Conservation (phyloP, 1,139 yeast species). For the Yamadazyma oceani region DNA sequence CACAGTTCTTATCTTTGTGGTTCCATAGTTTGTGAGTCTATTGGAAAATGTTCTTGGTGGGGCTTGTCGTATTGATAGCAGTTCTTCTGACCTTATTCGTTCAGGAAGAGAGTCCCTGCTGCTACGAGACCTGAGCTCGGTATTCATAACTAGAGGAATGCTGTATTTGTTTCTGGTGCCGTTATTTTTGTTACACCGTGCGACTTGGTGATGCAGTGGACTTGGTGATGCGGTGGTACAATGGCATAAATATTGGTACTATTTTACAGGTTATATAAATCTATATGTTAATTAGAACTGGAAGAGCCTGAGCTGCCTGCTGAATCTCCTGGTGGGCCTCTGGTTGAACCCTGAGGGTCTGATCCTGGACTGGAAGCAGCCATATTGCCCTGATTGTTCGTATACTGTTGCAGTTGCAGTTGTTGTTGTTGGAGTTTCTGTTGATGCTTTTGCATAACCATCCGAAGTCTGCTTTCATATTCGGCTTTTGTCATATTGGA, state of each 20-base stretch:
- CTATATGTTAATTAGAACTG: background rate
- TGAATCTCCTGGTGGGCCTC: slow-evolving; percentile 4
- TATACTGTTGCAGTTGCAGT: slow-evolving; percentile 1
- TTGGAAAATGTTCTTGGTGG: background rate
- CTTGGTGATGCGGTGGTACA: background rate
- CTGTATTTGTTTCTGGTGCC: no score
- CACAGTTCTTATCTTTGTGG: background rate
- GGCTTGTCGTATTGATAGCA: background rate
- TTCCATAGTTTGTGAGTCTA: background rate
- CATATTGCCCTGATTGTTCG: no score
- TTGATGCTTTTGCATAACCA: slow-evolving; percentile 28
- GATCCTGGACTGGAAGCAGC: no score
- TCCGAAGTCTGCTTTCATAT: slow-evolving; percentile 29
- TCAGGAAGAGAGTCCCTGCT: no score
- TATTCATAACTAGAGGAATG: no score
- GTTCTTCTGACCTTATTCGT: background rate
- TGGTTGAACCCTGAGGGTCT: no score
- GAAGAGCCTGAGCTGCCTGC: slow-evolving; percentile 6
- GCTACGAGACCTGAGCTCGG: no score
- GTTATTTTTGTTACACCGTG: no score
- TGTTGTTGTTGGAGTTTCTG: slow-evolving; percentile 12
- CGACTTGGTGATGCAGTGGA: no score
- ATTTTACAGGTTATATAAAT: no score
- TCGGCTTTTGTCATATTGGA: slow-evolving; percentile 26
- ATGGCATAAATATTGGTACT: no score